Evolutionary conservation across 345 rosid species (phyloP).

Genomic region (Punica granatum): DNA sequence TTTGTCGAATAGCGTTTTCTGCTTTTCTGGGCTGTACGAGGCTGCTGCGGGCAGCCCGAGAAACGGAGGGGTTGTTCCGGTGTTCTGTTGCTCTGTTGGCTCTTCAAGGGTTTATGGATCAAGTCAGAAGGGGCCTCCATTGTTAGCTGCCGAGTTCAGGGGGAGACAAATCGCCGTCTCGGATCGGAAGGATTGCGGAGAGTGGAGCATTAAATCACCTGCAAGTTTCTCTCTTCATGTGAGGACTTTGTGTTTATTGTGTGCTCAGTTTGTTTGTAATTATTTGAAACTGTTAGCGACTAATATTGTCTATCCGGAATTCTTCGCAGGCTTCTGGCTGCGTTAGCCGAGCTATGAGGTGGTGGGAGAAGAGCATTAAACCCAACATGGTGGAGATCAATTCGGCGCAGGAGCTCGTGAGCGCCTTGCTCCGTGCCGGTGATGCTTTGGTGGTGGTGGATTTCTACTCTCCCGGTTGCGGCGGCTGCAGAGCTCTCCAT

Average conservation of each 20-base stretch:
- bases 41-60: constrained; percentile 13
- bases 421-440: constrained; percentile 43
- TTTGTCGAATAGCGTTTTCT: constrained; percentile 15
- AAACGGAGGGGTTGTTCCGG: constrained; percentile 7
- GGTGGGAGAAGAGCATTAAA: constrained; percentile 69
- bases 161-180: constrained; percentile 27
- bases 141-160: constrained; percentile 23
- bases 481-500: constrained; percentile 80
- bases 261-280: background rate
- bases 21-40: constrained; percentile 20
- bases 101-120: constrained; percentile 16
- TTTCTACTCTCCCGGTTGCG: constrained; percentile 80
- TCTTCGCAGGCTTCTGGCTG: constrained; percentile 40
- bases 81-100: constrained; percentile 19
- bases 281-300: background rate
- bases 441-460: constrained; percentile 54
- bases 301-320: background rate
- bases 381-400: constrained; percentile 61
- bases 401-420: constrained; percentile 57
- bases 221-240: constrained; percentile 29
- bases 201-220: constrained; percentile 22
- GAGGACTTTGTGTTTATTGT: constrained; percentile 10
- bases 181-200: constrained; percentile 21
- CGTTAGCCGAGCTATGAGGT: constrained; percentile 43
- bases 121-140: constrained; percentile 18